Percentiles rank a stretch among this genome's conserved stretches.
Evolutionary conservation across 257 asterid genomes (phyloP).

Genomic region (Rauvolfia tetraphylla): DNA sequence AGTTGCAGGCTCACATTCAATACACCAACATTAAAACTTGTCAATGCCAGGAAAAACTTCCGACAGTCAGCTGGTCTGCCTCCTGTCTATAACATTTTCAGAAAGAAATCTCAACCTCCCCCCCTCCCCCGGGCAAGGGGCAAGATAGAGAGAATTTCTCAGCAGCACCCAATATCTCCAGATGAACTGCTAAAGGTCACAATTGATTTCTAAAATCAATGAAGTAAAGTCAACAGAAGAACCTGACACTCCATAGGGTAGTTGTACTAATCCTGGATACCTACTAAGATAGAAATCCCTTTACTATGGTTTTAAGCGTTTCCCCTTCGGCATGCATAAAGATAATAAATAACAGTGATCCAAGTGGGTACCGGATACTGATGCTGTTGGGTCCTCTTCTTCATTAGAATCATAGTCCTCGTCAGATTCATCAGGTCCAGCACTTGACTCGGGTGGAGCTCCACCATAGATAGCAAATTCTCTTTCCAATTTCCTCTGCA

Average conservation of each 20-base stretch:
- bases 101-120: not conserved
- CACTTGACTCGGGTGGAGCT: constrained; percentile 49
- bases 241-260: not conserved
- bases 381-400: constrained; percentile 52
- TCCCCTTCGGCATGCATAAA: not conserved
- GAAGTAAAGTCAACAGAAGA: not conserved
- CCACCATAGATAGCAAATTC: constrained; percentile 66
- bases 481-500: constrained; percentile 78
- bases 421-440: constrained; percentile 34
- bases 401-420: constrained; percentile 40
- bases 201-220: not conserved
- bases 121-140: too few species aligned
- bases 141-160: not conserved
- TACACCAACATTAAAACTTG: not conserved
- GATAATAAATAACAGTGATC: not conserved
- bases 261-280: not conserved
- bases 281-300: not conserved
- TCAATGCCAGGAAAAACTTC: not conserved
- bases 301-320: not conserved
- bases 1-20: not conserved
- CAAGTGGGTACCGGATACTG: constrained; percentile 61
- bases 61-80: not conserved
- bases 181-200: not conserved
- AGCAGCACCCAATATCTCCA: not conserved
- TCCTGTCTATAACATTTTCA: not conserved